Evolutionary conservation across 495 filamentous ascomycete species (phyloP).

Genomic region (Platismatia glauca): DNA sequence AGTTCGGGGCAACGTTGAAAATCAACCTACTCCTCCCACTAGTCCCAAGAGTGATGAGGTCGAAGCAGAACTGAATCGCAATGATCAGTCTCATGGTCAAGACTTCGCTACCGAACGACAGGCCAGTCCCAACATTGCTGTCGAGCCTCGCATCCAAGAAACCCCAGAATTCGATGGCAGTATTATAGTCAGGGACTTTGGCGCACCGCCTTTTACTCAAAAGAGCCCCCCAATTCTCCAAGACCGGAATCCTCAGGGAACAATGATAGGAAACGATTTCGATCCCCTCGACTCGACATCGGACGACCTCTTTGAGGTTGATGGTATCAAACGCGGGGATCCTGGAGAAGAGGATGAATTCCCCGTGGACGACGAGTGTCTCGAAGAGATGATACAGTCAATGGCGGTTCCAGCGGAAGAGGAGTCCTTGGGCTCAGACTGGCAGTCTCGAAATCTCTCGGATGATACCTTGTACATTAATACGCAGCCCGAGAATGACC

Average conservation of each 20-base stretch:
- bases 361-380: conserved; percentile 21
- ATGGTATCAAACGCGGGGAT: not conserved
- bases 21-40: not conserved
- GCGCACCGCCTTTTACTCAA: conserved; percentile 6
- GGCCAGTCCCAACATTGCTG: not conserved
- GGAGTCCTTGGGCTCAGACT: not conserved
- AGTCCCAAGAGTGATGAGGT: not conserved
- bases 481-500: not conserved
- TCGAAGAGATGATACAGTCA: conserved; percentile 23
- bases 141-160: not conserved
- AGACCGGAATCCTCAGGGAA: not conserved
- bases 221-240: not conserved
- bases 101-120: not conserved
- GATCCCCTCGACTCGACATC: not conserved
- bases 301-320: not conserved
- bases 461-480: not conserved
- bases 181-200: not conserved
- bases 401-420: conserved; percentile 9
- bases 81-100: not conserved
- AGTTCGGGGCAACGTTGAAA: no score
- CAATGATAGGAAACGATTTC: not conserved
- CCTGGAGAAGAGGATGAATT: conserved; percentile 24
- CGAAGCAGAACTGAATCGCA: not conserved
- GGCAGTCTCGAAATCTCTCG: conserved; percentile 1
- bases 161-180: not conserved